phyloP scores from a whole-genome alignment of 2,329 filamentous ascomycete species.

The Aspergillus tubingensis region DNA sequence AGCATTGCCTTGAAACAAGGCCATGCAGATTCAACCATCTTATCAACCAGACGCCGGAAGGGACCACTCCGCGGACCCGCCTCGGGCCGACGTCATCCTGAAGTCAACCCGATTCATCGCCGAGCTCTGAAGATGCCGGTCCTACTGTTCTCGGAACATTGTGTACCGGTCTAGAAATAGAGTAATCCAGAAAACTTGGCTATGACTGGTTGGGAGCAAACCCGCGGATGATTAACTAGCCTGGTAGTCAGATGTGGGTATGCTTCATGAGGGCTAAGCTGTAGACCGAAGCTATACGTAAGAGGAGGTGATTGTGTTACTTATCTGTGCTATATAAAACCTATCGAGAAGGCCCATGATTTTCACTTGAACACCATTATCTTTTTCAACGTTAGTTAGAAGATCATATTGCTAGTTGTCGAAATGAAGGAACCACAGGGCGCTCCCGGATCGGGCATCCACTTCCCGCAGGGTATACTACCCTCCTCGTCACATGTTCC shows the following conservation, averaged over 20 bases:
- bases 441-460: not conserved
- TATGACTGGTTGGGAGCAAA: not conserved
- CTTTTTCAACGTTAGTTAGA: no score
- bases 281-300: not conserved
- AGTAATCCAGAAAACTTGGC: not conserved
- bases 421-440: constrained; percentile 2
- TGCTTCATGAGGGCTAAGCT: not conserved
- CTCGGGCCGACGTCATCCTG: constrained; percentile 7
- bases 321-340: not conserved
- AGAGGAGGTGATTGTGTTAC: not conserved
- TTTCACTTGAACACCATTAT: no score
- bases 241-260: not conserved
- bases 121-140: not conserved
- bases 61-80: not conserved
- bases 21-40: no score
- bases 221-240: not conserved
- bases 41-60: not conserved
- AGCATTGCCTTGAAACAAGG: no score
- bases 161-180: not conserved
- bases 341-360: not conserved
- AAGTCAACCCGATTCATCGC: not conserved
- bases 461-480: not conserved
- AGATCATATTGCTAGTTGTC: not conserved
- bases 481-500: not conserved
- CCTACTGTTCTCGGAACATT: not conserved